These are phyloP conservation scores for Acanthamoeba sp. DNA, from an alignment of 208 protist genomes.

Conservation along the genomic window DNA sequence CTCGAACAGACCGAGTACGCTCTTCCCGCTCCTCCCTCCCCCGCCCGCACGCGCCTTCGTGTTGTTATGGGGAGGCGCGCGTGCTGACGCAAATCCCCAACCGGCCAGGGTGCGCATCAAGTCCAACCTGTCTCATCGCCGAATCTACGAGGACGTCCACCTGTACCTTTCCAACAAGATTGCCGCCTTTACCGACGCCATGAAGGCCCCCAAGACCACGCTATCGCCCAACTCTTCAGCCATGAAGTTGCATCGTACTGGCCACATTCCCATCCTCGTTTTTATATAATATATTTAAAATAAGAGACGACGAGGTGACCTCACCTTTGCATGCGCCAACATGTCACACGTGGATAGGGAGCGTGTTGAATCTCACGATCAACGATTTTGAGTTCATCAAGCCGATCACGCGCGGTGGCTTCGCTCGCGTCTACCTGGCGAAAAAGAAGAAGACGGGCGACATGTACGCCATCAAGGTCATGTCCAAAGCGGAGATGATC, in stretches of 20 bases:
- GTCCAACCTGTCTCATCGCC: not conserved
- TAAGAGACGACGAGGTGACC: too few relatives aligned
- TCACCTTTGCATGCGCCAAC: not conserved
- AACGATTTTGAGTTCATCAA: constrained; percentile 90
- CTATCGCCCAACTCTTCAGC: not conserved
- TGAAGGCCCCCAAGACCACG: not conserved
- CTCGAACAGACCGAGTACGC: not conserved
- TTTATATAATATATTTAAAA: too few relatives aligned
- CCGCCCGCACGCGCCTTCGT: not conserved
- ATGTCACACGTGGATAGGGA: not conserved
- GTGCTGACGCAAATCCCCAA: too few relatives aligned
- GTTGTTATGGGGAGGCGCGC: too few relatives aligned
- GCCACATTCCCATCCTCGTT: too few relatives aligned
- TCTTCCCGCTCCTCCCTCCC: not conserved
- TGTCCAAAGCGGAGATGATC: constrained; percentile 87
- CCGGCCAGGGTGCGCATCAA: not conserved
- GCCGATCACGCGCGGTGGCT: constrained; percentile 88
- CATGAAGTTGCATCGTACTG: constrained; percentile 51
- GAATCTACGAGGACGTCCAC: constrained; percentile 25
- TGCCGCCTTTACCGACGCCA: not conserved
- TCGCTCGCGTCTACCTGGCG: constrained; percentile 86
- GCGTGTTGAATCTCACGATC: constrained; percentile 56
- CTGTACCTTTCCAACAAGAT: constrained; percentile 14
- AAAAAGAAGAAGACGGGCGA: constrained; percentile 87
- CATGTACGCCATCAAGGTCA: constrained; percentile 89